A percentile compares a stretch with the other conserved stretches of the same genome.
These are phyloP conservation scores for Nyssa sinensis DNA, from an alignment of 148 eudicot species.

Conservation along the genomic window DNA sequence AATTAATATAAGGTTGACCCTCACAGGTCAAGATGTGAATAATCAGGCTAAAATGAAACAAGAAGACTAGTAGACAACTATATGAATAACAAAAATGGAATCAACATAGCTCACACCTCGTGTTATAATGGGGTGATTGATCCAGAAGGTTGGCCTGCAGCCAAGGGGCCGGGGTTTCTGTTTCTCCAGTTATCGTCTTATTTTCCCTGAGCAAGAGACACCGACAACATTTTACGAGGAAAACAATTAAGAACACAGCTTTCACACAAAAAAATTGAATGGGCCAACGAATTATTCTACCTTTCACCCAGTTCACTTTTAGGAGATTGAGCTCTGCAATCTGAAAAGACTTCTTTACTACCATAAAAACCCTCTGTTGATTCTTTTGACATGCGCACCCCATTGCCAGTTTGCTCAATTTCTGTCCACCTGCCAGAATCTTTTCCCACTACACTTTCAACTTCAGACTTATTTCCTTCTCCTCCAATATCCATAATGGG, in stretches of 20 bases:
- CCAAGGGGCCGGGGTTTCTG: slow-evolving; percentile 25
- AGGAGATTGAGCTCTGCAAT: slow-evolving; percentile 16
- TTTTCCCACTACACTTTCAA: slow-evolving; percentile 23
- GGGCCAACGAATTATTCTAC: slow-evolving; percentile 17
- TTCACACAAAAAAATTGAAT: neutral
- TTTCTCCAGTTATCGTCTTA: slow-evolving; percentile 22
- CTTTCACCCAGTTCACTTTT: slow-evolving; percentile 31
- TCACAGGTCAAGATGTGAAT: too few species aligned
- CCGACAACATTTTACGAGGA: neutral
- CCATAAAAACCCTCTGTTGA: slow-evolving; percentile 18
- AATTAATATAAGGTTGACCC: too few species aligned
- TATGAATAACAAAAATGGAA: neutral
- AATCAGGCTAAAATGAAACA: too few species aligned
- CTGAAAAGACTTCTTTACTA: slow-evolving; percentile 15
- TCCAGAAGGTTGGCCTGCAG: slow-evolving; percentile 27
- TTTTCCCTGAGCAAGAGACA: slow-evolving; percentile 39
- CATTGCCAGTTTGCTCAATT: slow-evolving; percentile 23
- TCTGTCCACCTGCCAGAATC: slow-evolving; percentile 26
- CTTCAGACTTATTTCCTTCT: slow-evolving; percentile 24
- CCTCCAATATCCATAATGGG: slow-evolving; percentile 52
- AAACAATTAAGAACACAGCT: slow-evolving; percentile 1
- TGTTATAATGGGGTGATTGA: slow-evolving; percentile 37
- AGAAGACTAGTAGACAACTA: too few species aligned
- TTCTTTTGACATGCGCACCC: slow-evolving; percentile 22
- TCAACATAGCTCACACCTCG: slow-evolving; percentile 40